phyloP scores from a whole-genome alignment of 2,329 filamentous ascomycete species.

The Botrytis elliptica region DNA sequence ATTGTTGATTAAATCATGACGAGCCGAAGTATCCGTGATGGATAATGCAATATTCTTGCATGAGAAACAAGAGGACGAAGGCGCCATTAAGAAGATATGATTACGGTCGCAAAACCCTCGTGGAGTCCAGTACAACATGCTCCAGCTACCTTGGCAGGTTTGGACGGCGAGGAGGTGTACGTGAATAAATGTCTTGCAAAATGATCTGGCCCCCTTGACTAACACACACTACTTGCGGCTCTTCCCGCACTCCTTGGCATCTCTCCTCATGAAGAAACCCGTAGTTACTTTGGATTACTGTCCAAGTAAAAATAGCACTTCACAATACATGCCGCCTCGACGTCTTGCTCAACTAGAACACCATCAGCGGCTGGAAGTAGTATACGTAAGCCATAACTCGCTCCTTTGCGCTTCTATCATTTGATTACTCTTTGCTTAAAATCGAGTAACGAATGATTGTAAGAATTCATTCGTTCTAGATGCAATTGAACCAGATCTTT shows the following conservation, averaged over 20 bases:
- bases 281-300: not conserved
- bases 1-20: not conserved
- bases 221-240: not conserved
- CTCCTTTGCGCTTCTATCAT: not conserved
- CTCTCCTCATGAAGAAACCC: too few relatives aligned
- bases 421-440: not conserved
- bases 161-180: not conserved
- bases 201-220: not conserved
- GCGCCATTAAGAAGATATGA: not conserved
- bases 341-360: too few relatives aligned
- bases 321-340: not conserved
- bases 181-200: too few relatives aligned
- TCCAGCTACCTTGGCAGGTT: not conserved
- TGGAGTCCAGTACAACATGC: not conserved
- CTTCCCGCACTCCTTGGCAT: not conserved
- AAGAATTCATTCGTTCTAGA: not conserved
- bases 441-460: not conserved
- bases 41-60: not conserved
- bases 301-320: not conserved
- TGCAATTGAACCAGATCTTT: not conserved
- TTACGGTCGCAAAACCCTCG: too few relatives aligned
- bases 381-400: not conserved
- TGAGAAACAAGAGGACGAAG: not conserved
- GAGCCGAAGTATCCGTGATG: not conserved
- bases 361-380: not conserved